Conservation (phyloP, 2,329 filamentous ascomycete genomes). For the Zopfia rhizophila region DNA sequence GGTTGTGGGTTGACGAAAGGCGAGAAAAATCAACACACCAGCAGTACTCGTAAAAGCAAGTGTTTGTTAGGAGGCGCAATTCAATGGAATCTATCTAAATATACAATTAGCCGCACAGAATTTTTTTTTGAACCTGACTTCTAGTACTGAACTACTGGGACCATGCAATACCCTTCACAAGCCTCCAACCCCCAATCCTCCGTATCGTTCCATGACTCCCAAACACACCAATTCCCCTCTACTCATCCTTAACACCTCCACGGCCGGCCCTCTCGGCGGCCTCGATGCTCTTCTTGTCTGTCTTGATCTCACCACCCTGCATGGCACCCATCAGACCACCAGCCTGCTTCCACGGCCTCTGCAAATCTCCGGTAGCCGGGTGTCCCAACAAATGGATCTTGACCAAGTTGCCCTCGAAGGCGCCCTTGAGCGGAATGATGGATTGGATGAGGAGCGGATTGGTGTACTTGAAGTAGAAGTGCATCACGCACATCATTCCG, state of each 20-base stretch:
- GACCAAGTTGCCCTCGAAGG: conserved; percentile 92
- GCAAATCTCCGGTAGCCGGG: conserved; percentile 87
- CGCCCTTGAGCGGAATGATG: conserved; percentile 96
- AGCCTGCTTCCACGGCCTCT: conserved; percentile 91
- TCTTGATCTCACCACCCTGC: conserved; percentile 79
- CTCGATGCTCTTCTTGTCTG: conserved; percentile 74
- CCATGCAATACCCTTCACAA: too few species aligned
- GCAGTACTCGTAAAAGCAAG: too few species aligned
- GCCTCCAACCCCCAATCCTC: too few species aligned
- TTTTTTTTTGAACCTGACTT: too few species aligned
- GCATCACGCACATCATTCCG: conserved; percentile 98
- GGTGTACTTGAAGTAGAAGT: conserved; percentile 99
- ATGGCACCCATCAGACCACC: conserved; percentile 85
- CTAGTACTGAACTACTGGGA: too few species aligned
- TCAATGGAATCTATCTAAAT: too few species aligned
- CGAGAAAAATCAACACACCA: too few species aligned
- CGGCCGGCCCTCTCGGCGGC: conserved; percentile 61
- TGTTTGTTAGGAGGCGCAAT: too few species aligned
- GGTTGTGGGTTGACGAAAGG: too few species aligned
- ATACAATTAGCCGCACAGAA: too few species aligned
- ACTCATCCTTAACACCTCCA: conserved; percentile 65
- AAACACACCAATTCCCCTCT: too few species aligned
- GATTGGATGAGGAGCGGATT: conserved; percentile 99
- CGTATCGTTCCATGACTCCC: too few species aligned
- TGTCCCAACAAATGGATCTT: conserved; percentile 94